Evolutionary conservation across 1,284 basidiomycete genomes (phyloP).

Genomic region (Anthracocystis setariae): DNA sequence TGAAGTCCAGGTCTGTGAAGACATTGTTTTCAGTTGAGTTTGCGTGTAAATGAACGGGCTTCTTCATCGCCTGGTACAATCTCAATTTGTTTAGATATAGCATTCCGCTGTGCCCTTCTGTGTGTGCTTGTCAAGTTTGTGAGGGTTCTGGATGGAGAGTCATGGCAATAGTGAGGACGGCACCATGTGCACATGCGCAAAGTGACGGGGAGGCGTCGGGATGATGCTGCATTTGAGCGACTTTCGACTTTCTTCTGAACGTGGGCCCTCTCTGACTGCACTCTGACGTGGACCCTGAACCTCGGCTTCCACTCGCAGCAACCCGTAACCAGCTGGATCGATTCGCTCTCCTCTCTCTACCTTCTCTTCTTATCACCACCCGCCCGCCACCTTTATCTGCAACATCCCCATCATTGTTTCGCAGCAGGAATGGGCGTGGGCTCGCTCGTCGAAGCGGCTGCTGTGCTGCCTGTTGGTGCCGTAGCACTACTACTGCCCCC

Average conservation of each 20-base stretch:
- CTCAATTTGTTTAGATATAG: too few relatives aligned
- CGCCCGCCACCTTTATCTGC: background rate
- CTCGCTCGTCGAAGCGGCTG: slow-evolving; percentile 18
- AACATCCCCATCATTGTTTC: background rate
- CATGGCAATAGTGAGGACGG: too few relatives aligned
- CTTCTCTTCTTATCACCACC: slow-evolving; percentile 4
- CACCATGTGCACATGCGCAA: too few relatives aligned
- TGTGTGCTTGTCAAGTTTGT: background rate
- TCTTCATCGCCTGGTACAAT: too few relatives aligned
- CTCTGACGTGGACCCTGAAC: slow-evolving; percentile 15
- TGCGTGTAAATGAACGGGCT: too few relatives aligned
- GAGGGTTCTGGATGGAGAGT: too few relatives aligned
- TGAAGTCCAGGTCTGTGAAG: slow-evolving; percentile 42
- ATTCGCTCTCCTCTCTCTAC: background rate
- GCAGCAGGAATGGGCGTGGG: slow-evolving; percentile 5
- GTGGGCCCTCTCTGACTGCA: slow-evolving; percentile 7
- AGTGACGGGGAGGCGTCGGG: too few relatives aligned
- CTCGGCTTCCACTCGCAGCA: slow-evolving; percentile 2
- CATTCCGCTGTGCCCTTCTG: too few relatives aligned
- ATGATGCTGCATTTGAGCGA: background rate
- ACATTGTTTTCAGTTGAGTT: slow-evolving; percentile 18
- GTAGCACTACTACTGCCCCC: slow-evolving; percentile 25
- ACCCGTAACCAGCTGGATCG: background rate
- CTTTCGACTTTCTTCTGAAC: slow-evolving; percentile 1
- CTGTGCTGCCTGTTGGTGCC: slow-evolving; percentile 25